Evolutionary conservation across 78 protist species (phyloP), one percentile per base, ranked within the genome.

Genomic region (Emiliania huxleyi): DNA sequence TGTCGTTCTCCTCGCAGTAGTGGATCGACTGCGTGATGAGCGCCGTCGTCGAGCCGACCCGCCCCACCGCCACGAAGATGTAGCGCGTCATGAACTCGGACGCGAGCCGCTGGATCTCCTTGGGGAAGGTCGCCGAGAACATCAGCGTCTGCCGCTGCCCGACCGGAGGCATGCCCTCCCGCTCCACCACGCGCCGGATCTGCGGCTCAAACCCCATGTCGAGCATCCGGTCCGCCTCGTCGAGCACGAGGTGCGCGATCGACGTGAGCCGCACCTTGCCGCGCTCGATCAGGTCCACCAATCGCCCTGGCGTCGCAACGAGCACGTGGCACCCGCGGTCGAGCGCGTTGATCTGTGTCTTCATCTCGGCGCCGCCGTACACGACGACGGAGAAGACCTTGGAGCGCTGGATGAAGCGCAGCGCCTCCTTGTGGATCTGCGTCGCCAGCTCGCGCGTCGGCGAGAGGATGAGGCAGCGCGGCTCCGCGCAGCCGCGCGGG

Each of bases 181-280:
- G 45, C 69, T 90, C 77, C 18, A 92, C 94, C 23, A 92, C 46
- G 55, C 87, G 92, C 26, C 92, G 79, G 38, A 92, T 79, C 46
- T 92, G 87, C 43, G 99, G 99, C 96, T 98, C 99, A 84, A 99
- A 99, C 46, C 99, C 99, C 99, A 99, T 99, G 95, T 99, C 99
- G 44, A 99, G 96, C 99, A 99, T 99, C 94, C 99, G 98, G 87
- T 99, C 99, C 29, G 99, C 99, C 95, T 99, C 99, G 93, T 99
- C 99, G 42, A 98, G 96, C 4, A 96, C 93, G 55, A 98, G 90
- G 93, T 56, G 79, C 22, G 0, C 0, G 4, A 52, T 22, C 37
- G 5, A 18, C 3, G 45, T 8, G 26, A 99, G 92, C n/a, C 94
- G 46, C 12, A 99, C 96, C 62, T 81, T 42, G 48, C 98, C 98